Percentiles rank a stretch among this genome's conserved stretches.
phyloP scores from a whole-genome alignment of 108 stramenopile species.

The Skeletonema tropicum region DNA sequence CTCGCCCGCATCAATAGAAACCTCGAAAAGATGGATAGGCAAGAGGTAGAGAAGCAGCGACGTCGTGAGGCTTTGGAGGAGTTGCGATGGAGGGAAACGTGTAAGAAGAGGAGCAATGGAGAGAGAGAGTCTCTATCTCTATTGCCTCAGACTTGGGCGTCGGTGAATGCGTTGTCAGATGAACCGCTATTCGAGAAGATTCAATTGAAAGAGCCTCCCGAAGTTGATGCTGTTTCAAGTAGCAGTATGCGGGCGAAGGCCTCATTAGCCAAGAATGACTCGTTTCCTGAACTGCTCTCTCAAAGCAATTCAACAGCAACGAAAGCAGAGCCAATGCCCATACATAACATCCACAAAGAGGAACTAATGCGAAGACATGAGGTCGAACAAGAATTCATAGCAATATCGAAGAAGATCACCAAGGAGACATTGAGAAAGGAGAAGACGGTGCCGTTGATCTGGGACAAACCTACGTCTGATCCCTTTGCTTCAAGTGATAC shows the following conservation, averaged over 20 bases:
- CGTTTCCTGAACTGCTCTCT: no score
- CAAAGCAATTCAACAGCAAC: background rate
- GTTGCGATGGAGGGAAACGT: background rate
- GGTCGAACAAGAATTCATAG: background rate
- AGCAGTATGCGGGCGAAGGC: no score
- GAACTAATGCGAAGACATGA: no score
- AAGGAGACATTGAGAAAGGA: background rate
- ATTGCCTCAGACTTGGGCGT: background rate
- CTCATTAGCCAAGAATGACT: background rate
- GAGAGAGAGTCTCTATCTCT: background rate
- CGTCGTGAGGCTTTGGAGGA: background rate
- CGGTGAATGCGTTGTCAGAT: background rate
- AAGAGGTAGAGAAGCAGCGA: background rate
- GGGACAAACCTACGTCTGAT: background rate
- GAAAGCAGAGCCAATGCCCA: background rate
- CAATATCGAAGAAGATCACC: background rate
- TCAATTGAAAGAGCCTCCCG: background rate
- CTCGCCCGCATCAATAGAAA: background rate
- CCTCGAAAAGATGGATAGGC: background rate
- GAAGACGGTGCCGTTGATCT: background rate
- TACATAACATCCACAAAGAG: no score
- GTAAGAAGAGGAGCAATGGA: background rate
- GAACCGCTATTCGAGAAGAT: background rate
- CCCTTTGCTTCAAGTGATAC: background rate
- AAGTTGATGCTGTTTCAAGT: background rate